These are phyloP conservation scores for Colletotrichum caudatum DNA, from an alignment of 2,329 filamentous ascomycete genomes.

Conservation along the genomic window DNA sequence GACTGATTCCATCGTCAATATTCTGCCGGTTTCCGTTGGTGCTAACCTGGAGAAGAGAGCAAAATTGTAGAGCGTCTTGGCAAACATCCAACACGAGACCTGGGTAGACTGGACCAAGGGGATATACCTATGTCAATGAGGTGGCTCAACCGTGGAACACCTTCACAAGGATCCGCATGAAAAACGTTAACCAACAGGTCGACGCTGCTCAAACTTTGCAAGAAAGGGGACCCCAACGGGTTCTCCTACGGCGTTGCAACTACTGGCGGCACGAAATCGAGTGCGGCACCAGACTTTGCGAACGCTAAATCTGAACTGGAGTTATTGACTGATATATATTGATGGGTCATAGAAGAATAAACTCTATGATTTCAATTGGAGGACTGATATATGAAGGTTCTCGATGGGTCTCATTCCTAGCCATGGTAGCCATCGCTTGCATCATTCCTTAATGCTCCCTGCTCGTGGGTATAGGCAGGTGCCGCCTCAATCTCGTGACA, in stretches of 20 bases:
- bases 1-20: conserved; percentile 52
- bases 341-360: too few species aligned
- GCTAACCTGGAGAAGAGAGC: conserved; percentile 58
- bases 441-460: neutral
- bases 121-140: conserved; percentile 61
- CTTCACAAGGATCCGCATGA: accelerated
- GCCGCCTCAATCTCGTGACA: conserved; percentile 57
- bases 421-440: too few species aligned
- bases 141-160: conserved; percentile 41
- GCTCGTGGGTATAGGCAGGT: conserved; percentile 55
- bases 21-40: conserved; percentile 50
- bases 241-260: conserved; percentile 59
- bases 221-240: conserved; percentile 56
- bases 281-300: conserved; percentile 56
- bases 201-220: conserved; percentile 53
- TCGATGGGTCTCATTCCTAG: neutral
- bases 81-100: conserved; percentile 51
- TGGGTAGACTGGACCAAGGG: conserved; percentile 53
- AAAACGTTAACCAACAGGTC: conserved; percentile 43
- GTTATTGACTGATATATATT: too few species aligned
- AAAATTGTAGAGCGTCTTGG: conserved; percentile 55
- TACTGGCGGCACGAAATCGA: conserved; percentile 59
- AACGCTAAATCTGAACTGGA: conserved; percentile 1
- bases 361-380: accelerated
- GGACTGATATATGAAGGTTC: neutral